Conservation (phyloP, 2,329 filamentous ascomycete genomes). For the Cryphonectria naterciae region DNA sequence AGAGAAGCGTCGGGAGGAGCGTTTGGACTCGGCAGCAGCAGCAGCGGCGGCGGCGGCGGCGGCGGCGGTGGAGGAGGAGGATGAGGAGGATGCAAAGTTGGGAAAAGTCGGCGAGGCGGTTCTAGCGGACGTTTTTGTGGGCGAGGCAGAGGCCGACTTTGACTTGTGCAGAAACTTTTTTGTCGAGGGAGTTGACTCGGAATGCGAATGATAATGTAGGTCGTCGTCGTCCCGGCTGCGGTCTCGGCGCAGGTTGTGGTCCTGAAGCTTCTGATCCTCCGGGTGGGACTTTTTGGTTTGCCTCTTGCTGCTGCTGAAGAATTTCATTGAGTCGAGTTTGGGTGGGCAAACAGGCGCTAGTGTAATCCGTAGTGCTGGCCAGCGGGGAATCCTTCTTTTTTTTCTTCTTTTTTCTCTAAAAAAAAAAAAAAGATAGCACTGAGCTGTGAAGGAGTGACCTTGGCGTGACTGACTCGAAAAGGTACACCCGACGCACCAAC, state of each 20-base stretch:
- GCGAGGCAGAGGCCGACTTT: slow-evolving; percentile 36
- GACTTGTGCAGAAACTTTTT: slow-evolving; percentile 36
- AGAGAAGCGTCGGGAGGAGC: slow-evolving; percentile 48
- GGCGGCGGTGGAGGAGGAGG: slow-evolving; percentile 28
- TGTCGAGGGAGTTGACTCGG: slow-evolving; percentile 40
- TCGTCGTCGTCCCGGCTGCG: slow-evolving; percentile 40
- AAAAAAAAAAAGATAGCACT: neutral
- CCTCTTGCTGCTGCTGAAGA: slow-evolving; percentile 55
- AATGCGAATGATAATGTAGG: slow-evolving; percentile 29
- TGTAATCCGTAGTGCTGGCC: neutral
- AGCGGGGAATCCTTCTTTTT: neutral
- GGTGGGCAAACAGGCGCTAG: slow-evolving; percentile 11
- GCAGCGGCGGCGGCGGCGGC: slow-evolving; percentile 33
- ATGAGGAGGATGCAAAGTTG: slow-evolving; percentile 26
- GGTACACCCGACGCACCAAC: neutral
- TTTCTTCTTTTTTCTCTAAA: neutral
- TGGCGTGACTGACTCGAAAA: neutral
- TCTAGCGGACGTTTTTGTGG: slow-evolving; percentile 46
- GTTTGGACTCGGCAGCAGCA: slow-evolving; percentile 39
- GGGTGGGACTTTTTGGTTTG: slow-evolving; percentile 41
- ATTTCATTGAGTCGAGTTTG: slow-evolving; percentile 50
- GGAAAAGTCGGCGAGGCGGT: slow-evolving; percentile 38
- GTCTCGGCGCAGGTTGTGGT: slow-evolving; percentile 43
- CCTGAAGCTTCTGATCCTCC: slow-evolving; percentile 34
- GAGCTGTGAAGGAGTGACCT: neutral